Conservation (phyloP, 306 rosid genomes). For the Lathyrus oleraceus region DNA sequence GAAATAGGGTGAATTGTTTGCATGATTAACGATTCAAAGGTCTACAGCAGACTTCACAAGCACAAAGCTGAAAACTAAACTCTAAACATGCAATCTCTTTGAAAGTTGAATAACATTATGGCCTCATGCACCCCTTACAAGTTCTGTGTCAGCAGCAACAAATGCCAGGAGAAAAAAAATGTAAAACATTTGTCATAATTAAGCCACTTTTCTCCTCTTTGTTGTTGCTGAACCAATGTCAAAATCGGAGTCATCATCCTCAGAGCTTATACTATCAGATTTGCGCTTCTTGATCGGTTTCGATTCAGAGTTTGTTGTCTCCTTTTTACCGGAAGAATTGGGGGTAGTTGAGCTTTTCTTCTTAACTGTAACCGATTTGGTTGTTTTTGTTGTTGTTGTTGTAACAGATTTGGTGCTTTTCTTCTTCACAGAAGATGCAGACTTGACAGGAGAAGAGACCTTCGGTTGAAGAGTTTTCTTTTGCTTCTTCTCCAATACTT, state of each 20-base stretch:
- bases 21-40: background rate
- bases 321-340: constrained; percentile 44
- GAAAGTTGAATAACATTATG: constrained; percentile 12
- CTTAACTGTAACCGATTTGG: constrained; percentile 50
- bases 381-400: background rate
- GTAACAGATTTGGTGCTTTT: constrained; percentile 42
- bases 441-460: constrained; percentile 54
- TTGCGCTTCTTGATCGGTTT: constrained; percentile 66
- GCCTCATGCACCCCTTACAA: constrained; percentile 18
- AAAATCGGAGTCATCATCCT: constrained; percentile 53
- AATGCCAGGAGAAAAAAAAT: constrained; percentile 6
- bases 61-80: background rate
- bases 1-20: background rate
- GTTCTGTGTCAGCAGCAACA: background rate
- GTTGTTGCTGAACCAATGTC: constrained; percentile 32
- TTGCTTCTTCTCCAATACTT: constrained; percentile 66
- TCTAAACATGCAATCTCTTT: constrained; percentile 25
- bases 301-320: constrained; percentile 35
- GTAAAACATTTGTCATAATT: constrained; percentile 8
- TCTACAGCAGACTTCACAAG: constrained; percentile 1
- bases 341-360: constrained; percentile 42
- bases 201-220: constrained; percentile 55
- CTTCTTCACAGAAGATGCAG: constrained; percentile 43
- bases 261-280: constrained; percentile 45
- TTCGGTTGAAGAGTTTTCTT: constrained; percentile 49